Conservation (phyloP, 2,329 filamentous ascomycete genomes). For the Lithohypha guttulata region DNA sequence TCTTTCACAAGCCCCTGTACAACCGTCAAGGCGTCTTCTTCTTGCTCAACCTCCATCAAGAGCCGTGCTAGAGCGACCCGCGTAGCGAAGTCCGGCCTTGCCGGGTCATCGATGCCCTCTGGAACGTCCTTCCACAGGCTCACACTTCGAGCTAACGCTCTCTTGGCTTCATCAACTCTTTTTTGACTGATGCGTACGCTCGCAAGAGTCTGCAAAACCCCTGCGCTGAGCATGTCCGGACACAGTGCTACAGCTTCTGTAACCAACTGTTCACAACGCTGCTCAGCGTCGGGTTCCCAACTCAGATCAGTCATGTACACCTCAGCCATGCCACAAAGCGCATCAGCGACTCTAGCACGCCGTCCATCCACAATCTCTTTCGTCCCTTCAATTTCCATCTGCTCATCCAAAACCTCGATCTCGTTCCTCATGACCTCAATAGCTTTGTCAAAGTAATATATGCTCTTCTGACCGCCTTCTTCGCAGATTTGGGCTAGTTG, state of each 20-base stretch:
- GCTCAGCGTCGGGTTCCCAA: slow-evolving; percentile 80
- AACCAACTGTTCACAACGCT: slow-evolving; percentile 73
- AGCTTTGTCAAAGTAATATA: slow-evolving; percentile 52
- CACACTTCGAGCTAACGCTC: slow-evolving; percentile 68
- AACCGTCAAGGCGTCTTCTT: slow-evolving; percentile 73
- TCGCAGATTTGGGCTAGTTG: slow-evolving; percentile 83
- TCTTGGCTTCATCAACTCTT: slow-evolving; percentile 64
- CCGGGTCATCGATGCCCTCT: slow-evolving; percentile 51
- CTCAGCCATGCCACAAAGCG: slow-evolving; percentile 88
- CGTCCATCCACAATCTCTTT: slow-evolving; percentile 50
- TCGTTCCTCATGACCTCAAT: slow-evolving; percentile 56
- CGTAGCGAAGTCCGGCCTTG: slow-evolving; percentile 74
- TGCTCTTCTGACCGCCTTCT: slow-evolving; percentile 49
- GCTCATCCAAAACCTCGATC: slow-evolving; percentile 25
- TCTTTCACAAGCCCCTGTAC: slow-evolving; percentile 74
- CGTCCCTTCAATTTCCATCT: slow-evolving; percentile 25
- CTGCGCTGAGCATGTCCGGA: slow-evolving; percentile 55
- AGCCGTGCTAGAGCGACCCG: slow-evolving; percentile 74
- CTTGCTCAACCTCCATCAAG: slow-evolving; percentile 81
- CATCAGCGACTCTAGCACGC: slow-evolving; percentile 71
- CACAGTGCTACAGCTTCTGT: slow-evolving; percentile 83
- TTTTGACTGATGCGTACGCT: slow-evolving; percentile 86
- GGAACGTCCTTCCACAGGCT: slow-evolving; percentile 72
- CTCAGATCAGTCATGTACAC: slow-evolving; percentile 98
- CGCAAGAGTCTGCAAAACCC: slow-evolving; percentile 91